Percentiles rank a stretch among this genome's conserved stretches.
These are phyloP conservation scores for Aspergillus fumigatus DNA, from an alignment of 2,329 filamentous ascomycete species.

Conservation along the genomic window DNA sequence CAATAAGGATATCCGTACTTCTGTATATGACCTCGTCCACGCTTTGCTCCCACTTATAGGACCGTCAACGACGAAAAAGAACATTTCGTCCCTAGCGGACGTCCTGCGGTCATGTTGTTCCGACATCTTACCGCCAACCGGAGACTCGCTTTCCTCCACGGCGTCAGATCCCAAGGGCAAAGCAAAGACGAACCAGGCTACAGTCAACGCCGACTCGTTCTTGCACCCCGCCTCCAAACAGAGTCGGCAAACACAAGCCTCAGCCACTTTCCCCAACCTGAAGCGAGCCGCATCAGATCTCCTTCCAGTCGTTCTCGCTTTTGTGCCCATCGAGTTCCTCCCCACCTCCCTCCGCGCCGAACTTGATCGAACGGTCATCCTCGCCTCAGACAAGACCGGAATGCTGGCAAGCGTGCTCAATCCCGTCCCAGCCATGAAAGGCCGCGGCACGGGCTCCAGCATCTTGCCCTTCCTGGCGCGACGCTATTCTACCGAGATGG, in stretches of 20 bases:
- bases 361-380: slow-evolving; percentile 75
- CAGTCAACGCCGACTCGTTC: slow-evolving; percentile 66
- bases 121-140: slow-evolving; percentile 59
- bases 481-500: slow-evolving; percentile 57
- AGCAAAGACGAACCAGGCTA: slow-evolving; percentile 31
- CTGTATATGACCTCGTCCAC: slow-evolving; percentile 57
- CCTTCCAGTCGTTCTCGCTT: slow-evolving; percentile 58
- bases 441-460: slow-evolving; percentile 61
- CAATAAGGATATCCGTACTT: slow-evolving; percentile 52
- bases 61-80: slow-evolving; percentile 61
- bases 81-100: slow-evolving; percentile 58
- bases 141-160: slow-evolving; percentile 30
- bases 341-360: slow-evolving; percentile 68
- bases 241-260: slow-evolving; percentile 14
- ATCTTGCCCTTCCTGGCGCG: slow-evolving; percentile 75
- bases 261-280: slow-evolving; percentile 39
- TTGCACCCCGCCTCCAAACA: slow-evolving; percentile 46
- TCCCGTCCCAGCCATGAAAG: slow-evolving; percentile 61
- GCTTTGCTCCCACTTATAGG: slow-evolving; percentile 60
- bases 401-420: slow-evolving; percentile 81
- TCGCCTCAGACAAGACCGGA: slow-evolving; percentile 63
- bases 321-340: slow-evolving; percentile 62
- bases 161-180: slow-evolving; percentile 41
- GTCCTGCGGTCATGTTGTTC: slow-evolving; percentile 67
- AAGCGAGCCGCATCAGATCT: slow-evolving; percentile 56